phyloP scores from a whole-genome alignment of 2,329 filamentous ascomycete genomes.

The Aspergillus clavatus region DNA sequence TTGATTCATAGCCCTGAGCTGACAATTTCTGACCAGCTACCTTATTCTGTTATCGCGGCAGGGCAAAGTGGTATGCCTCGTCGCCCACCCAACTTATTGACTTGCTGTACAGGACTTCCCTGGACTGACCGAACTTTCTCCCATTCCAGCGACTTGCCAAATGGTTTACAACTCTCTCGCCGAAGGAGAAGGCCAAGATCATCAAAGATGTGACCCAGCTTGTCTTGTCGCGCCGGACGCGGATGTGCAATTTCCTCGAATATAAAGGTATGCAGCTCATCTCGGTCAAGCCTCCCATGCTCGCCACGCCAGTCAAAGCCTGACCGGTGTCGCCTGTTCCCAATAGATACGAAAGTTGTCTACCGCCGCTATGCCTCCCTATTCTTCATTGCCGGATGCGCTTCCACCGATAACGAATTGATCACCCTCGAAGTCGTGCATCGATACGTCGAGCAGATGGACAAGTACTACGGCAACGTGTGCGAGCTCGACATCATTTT shows the following conservation, averaged over 20 bases:
- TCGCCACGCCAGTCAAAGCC: conserved; percentile 5
- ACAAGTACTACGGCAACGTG: conserved; percentile 99
- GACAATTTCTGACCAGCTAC: conserved; percentile 61
- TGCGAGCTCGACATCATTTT: conserved; percentile 99
- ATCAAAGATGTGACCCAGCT: conserved; percentile 99
- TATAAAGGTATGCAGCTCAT: conserved; percentile 73
- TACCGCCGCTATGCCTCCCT: conserved; percentile 98
- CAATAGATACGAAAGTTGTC: conserved; percentile 89
- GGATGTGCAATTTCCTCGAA: conserved; percentile 99
- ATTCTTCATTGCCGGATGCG: conserved; percentile 97
- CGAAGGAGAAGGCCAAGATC: conserved; percentile 98
- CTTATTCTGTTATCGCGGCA: conserved; percentile 95
- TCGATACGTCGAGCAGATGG: conserved; percentile 99
- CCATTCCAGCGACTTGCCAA: conserved; percentile 81
- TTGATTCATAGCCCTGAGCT: conserved; percentile 11
- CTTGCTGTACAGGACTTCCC: conserved; percentile 16
- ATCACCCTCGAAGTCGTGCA: conserved; percentile 98
- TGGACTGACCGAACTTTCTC: conserved; percentile 26
- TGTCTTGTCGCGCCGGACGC: conserved; percentile 87
- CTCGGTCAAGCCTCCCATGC: background rate
- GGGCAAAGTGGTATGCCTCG: conserved; percentile 87
- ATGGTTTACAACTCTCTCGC: conserved; percentile 97
- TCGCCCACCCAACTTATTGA: conserved; percentile 36
- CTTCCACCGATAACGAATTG: conserved; percentile 95
- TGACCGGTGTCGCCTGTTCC: conserved; percentile 7